Evolutionary conservation across 257 asterid genomes (phyloP).

Genomic region (Ilex aquifolium): DNA sequence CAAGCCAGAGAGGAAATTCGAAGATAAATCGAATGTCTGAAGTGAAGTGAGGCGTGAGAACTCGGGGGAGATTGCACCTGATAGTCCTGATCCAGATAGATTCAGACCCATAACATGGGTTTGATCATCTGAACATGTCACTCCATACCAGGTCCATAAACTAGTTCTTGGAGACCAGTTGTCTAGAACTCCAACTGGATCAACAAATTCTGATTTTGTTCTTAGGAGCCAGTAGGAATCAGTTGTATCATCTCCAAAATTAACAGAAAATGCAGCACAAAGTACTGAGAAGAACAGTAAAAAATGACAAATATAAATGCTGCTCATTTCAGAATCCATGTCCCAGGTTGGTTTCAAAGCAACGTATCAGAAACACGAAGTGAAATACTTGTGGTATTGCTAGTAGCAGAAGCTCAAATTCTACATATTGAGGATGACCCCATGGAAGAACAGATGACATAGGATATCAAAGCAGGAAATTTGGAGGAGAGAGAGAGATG

Average conservation of each 20-base stretch:
- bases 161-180: constrained; percentile 54
- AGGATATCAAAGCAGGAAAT: constrained; percentile 12
- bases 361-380: not conserved
- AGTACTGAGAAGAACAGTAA: constrained; percentile 36
- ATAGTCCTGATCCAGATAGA: constrained; percentile 51
- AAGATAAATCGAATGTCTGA: constrained; percentile 55
- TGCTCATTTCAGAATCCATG: constrained; percentile 28
- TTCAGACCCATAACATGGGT: constrained; percentile 41
- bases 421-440: too few relatives aligned
- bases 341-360: too few relatives aligned
- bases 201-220: constrained; percentile 56
- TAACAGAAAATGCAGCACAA: constrained; percentile 15
- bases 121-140: constrained; percentile 56
- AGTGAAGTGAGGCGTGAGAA: constrained; percentile 53
- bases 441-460: not conserved
- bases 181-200: constrained; percentile 51
- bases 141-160: constrained; percentile 72
- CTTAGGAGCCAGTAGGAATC: constrained; percentile 48
- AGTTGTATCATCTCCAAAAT: constrained; percentile 26
- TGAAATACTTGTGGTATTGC: too few relatives aligned
- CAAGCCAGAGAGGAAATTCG: constrained; percentile 51
- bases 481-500: constrained; percentile 10
- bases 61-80: constrained; percentile 50
- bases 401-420: too few relatives aligned
- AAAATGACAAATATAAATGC: constrained; percentile 26